These are phyloP conservation scores for Candida boleticola DNA, from an alignment of 805 yeast genomes.

Conservation along the genomic window DNA sequence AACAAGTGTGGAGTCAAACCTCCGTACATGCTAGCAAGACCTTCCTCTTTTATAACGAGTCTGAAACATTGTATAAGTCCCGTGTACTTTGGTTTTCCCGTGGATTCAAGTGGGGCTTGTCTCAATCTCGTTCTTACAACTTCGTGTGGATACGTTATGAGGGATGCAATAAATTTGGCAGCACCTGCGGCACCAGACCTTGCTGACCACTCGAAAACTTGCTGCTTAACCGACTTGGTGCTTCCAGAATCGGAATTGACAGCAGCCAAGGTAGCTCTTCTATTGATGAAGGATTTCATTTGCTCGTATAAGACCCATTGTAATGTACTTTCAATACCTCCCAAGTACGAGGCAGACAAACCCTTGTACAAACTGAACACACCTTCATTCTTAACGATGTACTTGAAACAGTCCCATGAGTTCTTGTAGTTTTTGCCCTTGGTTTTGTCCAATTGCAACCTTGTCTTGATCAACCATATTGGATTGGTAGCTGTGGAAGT, in stretches of 20 bases:
- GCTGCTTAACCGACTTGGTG: slow-evolving; percentile 52
- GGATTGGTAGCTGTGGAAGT: slow-evolving; percentile 98
- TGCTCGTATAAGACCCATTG: slow-evolving; percentile 98
- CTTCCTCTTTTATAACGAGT: slow-evolving; percentile 87
- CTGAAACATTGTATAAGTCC: slow-evolving; percentile 87
- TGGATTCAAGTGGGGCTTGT: slow-evolving; percentile 78
- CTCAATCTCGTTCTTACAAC: slow-evolving; percentile 93
- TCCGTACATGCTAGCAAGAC: slow-evolving; percentile 90
- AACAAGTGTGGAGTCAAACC: slow-evolving; percentile 96
- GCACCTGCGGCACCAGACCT: slow-evolving; percentile 97
- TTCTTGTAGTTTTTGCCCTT: slow-evolving; percentile 66
- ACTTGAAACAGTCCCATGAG: slow-evolving; percentile 78
- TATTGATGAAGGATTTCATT: slow-evolving; percentile 70
- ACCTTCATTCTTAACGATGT: slow-evolving; percentile 77
- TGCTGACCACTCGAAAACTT: slow-evolving; percentile 85
- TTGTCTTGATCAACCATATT: slow-evolving; percentile 93
- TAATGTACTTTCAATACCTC: slow-evolving; percentile 86
- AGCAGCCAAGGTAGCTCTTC: slow-evolving; percentile 37
- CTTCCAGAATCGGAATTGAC: slow-evolving; percentile 30
- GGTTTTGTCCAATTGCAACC: slow-evolving; percentile 86
- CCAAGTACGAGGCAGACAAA: slow-evolving; percentile 90
- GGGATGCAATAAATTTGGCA: slow-evolving; percentile 90
- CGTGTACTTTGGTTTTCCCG: slow-evolving; percentile 82
- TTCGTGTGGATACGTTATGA: slow-evolving; percentile 95
- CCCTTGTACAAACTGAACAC: slow-evolving; percentile 80